Percentiles rank a stretch among this genome's conserved stretches.
These are phyloP conservation scores for Pontederia crassipes DNA, from an alignment of 176 grass and related monocot species.

Conservation along the genomic window DNA sequence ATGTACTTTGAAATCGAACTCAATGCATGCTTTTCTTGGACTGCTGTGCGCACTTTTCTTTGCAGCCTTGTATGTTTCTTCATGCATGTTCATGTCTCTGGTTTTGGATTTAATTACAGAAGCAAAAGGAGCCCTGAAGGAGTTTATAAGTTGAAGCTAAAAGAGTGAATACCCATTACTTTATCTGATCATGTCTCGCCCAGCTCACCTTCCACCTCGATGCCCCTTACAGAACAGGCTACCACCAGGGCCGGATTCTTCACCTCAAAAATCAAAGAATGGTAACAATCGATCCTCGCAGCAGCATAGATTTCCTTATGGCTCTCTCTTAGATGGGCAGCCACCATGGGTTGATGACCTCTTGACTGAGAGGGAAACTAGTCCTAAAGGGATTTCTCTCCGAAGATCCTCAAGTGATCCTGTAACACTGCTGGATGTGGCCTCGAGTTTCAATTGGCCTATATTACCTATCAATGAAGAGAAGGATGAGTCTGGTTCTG, in stretches of 20 bases:
- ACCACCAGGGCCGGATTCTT: slow-evolving; percentile 7
- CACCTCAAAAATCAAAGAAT: slow-evolving; percentile 36
- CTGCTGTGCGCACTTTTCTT: too few relatives aligned
- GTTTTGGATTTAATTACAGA: slow-evolving; percentile 1
- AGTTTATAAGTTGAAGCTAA: neutral
- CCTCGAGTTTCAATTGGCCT: slow-evolving; percentile 29
- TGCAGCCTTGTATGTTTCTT: too few relatives aligned
- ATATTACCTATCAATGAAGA: slow-evolving; percentile 36
- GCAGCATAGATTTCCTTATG: slow-evolving; percentile 41
- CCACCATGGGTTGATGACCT: slow-evolving; percentile 82
- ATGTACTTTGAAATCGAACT: too few relatives aligned
- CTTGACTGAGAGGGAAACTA: slow-evolving; percentile 43
- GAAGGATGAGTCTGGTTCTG: slow-evolving; percentile 18
- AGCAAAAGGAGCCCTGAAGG: neutral
- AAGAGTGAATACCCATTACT: slow-evolving; percentile 7
- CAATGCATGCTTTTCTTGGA: too few relatives aligned
- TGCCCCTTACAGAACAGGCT: slow-evolving; percentile 40
- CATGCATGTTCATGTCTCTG: neutral
- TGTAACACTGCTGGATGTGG: slow-evolving; percentile 52
- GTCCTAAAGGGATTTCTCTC: slow-evolving; percentile 32
- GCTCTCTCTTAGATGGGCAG: slow-evolving; percentile 34
- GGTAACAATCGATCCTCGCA: slow-evolving; percentile 41
- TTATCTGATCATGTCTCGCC: slow-evolving; percentile 53
- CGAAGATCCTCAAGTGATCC: slow-evolving; percentile 86
- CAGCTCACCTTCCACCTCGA: slow-evolving; percentile 75